phyloP scores from a whole-genome alignment of 2,329 filamentous ascomycete species.

The Truncatella angustata region DNA sequence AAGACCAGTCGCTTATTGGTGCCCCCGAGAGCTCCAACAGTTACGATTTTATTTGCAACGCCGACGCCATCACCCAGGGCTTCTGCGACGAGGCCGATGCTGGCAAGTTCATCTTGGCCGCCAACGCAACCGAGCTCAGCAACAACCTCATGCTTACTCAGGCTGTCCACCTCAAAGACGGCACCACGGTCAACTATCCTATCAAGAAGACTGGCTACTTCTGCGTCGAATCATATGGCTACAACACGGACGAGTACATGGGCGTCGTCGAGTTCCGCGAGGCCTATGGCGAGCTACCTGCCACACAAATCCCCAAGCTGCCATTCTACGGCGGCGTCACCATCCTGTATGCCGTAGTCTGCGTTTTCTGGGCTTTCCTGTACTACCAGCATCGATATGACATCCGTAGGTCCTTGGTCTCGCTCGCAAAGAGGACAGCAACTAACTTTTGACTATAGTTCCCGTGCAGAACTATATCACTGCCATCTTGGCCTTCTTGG shows the following conservation, averaged over 20 bases:
- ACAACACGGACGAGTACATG: conserved; percentile 66
- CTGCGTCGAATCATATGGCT: conserved; percentile 79
- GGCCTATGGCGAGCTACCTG: conserved; percentile 92
- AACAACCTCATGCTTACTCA: conserved; percentile 72
- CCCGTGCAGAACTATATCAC: conserved; percentile 99
- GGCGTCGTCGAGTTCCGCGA: conserved; percentile 91
- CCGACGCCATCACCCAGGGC: conserved; percentile 63
- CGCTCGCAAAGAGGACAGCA: too few relatives aligned
- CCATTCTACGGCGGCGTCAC: conserved; percentile 96
- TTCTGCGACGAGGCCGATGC: conserved; percentile 76
- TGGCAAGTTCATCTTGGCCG: conserved; percentile 78
- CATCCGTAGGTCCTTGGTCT: conserved; percentile 76
- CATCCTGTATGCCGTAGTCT: conserved; percentile 87
- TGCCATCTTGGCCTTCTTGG: conserved; percentile 89
- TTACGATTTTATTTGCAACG: conserved; percentile 70
- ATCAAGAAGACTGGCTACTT: conserved; percentile 94
- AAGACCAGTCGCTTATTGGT: conserved; percentile 77
- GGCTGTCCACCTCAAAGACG: conserved; percentile 77
- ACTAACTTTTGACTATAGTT: too few relatives aligned
- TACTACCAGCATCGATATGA: conserved; percentile 94
- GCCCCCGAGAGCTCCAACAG: conserved; percentile 44
- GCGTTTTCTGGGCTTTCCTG: conserved; percentile 86
- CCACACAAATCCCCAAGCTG: conserved; percentile 92
- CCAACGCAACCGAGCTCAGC: conserved; percentile 71
- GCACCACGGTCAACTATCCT: conserved; percentile 73